Base-by-base conservation (phyloP, 2,329 filamentous ascomycete species). In the Cercospora sesami region DNA sequence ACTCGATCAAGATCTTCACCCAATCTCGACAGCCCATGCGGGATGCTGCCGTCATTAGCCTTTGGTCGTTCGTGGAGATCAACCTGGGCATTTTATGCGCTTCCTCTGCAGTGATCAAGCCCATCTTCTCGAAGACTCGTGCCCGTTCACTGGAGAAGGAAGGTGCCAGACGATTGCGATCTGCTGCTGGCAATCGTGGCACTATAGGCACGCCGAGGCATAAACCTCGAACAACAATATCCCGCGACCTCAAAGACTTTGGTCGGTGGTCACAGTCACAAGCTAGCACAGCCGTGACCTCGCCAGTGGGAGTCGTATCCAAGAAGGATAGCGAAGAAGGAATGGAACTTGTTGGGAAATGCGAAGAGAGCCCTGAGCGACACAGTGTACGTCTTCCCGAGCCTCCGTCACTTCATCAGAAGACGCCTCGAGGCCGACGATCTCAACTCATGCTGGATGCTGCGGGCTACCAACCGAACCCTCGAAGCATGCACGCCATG, bases 41-140 rank as follows among this genome's bases (percentile, higher is more conserved):
- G 62, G 76, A 77, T 57, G 74, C 73, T 5, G 72, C 74, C 16
- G 71, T 73, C 12, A 75, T 76, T 48, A 75, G 73, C 48, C 73
- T 72, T 5, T 78, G 76, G 77, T 76, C 74, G 2, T 75, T 78
- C 69, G 68, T 78, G 58, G 76, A 78, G 61, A 72, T 78, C 64
- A 77, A 77, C 55, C 59, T 76, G 3, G 76, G 72, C 14, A 74
- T 78, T 7, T 65, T 77, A n/a, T 77, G 76, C 68, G 73, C 74
- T 21, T 76, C 75, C 16, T 69, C 73, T 16, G 73, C 76, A 61
- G 70, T 70, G 36, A 69, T 72, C 61, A 71, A 69, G 53, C 69
- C 70, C 14, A 63, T 72, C 31, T 72, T 72, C 65, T 63, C 63
- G n/a, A 68, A 68, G 18, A 68, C 66, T 33, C 55, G 63, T n/a